Conservation (phyloP, 257 asterid species). For the Thymus mandschuricus region DNA sequence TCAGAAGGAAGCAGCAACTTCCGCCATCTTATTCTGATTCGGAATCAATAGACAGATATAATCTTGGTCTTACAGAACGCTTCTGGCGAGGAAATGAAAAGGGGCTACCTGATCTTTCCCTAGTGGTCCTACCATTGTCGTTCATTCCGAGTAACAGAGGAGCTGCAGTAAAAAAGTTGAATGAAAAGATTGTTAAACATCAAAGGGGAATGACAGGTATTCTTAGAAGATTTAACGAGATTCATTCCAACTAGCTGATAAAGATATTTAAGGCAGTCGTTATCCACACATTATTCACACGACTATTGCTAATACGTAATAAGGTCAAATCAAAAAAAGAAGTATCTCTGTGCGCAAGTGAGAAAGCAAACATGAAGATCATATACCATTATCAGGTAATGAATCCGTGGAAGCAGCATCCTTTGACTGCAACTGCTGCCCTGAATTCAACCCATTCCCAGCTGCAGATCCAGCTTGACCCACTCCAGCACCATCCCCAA, state of each 20-base stretch:
- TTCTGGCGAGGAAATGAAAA: conserved; percentile 86
- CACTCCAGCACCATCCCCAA: conserved; percentile 74
- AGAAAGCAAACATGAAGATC: neutral
- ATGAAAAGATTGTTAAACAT: neutral
- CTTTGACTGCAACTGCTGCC: conserved; percentile 54
- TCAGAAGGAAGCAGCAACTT: neutral
- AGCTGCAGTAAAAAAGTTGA: conserved; percentile 50
- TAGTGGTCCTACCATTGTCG: conserved; percentile 53
- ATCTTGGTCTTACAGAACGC: conserved; percentile 95
- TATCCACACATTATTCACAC: neutral
- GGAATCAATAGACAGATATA: conserved; percentile 80
- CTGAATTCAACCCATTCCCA: conserved; percentile 48
- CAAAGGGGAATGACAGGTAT: neutral
- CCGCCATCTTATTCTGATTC: conserved; percentile 67
- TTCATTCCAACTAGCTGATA: neutral
- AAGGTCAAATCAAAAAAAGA: neutral
- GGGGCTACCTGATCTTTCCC: conserved; percentile 92
- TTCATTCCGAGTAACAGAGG: conserved; percentile 72
- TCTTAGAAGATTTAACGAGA: neutral
- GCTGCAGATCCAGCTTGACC: conserved; percentile 52
- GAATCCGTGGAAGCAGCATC: conserved; percentile 58
- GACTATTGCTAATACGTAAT: neutral
- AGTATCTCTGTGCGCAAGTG: neutral
- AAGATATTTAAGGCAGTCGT: neutral
- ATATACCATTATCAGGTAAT: conserved; percentile 66